These are phyloP conservation scores for Fusarium floridanum DNA, from an alignment of 2,329 filamentous ascomycete genomes.

Conservation along the genomic window DNA sequence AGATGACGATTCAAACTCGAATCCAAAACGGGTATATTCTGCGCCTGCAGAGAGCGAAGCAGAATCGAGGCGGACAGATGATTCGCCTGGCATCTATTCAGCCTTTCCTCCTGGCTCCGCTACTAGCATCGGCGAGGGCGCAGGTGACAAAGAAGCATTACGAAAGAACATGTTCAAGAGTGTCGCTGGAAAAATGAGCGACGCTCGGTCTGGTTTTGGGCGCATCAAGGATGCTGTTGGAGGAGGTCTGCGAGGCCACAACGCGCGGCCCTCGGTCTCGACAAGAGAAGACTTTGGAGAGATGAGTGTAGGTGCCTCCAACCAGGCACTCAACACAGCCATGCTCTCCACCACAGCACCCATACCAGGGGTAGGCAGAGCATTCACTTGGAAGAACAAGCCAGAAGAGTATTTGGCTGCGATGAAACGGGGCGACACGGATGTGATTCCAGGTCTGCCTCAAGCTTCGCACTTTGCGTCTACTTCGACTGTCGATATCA, in stretches of 20 bases:
- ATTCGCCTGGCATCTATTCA: conserved; percentile 59
- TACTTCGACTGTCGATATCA: conserved; percentile 46
- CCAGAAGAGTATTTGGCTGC: conserved; percentile 68
- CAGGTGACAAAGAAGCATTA: conserved; percentile 68
- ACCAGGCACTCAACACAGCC: conserved; percentile 35
- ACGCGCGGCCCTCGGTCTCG: conserved; percentile 62
- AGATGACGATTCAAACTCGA: conserved; percentile 59
- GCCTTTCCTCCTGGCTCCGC: conserved; percentile 60
- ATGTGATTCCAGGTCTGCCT: conserved; percentile 43
- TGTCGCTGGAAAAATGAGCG: conserved; percentile 82
- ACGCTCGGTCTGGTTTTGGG: conserved; percentile 84
- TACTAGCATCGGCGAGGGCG: conserved; percentile 61
- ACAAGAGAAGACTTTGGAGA: conserved; percentile 66
- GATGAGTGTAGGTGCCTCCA: conserved; percentile 32
- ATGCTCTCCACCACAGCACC: conserved; percentile 53
- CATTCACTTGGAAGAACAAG: conserved; percentile 75
- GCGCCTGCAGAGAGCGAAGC: conserved; percentile 66
- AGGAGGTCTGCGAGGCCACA: conserved; percentile 65
- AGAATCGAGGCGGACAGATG: conserved; percentile 60
- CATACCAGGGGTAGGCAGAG: conserved; percentile 56
- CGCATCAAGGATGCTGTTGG: conserved; percentile 90
- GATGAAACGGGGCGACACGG: conserved; percentile 54
- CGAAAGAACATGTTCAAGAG: conserved; percentile 81
- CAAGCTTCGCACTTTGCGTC: conserved; percentile 44
- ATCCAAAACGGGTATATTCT: conserved; percentile 64